Conservation (phyloP, 768 basidiomycete species). For the Hericium coralloides region DNA sequence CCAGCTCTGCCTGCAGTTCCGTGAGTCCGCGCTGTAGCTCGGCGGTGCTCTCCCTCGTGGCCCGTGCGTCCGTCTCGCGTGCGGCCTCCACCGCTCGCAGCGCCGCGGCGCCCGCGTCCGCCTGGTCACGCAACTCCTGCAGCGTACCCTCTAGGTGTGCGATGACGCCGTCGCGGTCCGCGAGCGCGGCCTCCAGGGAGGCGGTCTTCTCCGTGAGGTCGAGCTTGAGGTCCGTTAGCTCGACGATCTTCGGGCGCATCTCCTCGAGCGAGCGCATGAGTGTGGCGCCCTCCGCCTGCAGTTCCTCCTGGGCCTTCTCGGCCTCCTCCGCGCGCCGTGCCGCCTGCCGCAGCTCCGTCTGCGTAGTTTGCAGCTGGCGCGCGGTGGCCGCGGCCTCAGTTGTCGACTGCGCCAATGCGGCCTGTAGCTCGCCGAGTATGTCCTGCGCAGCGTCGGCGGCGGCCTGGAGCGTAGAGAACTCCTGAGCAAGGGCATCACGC, state of each 20-base stretch:
- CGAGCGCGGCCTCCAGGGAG: conserved; percentile 42
- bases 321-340: conserved; percentile 66
- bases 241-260: conserved; percentile 78
- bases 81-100: conserved; percentile 35
- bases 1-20: conserved; percentile 55
- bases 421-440: conserved; percentile 44
- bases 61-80: conserved; percentile 44
- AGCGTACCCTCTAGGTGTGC: conserved; percentile 52
- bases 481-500: conserved; percentile 37
- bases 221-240: conserved; percentile 64
- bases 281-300: conserved; percentile 71
- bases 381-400: conserved; percentile 43
- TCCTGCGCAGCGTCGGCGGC: conserved; percentile 38
- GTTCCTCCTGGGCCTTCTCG: conserved; percentile 57
- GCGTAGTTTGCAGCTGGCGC: conserved; percentile 49
- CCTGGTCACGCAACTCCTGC: conserved; percentile 44
- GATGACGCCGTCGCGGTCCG: conserved; percentile 48
- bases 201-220: conserved; percentile 60
- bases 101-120: conserved; percentile 35
- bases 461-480: conserved; percentile 40
- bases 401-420: conserved; percentile 47
- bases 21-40: conserved; percentile 57
- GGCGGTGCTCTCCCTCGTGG: conserved; percentile 38
- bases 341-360: conserved; percentile 58
- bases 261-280: conserved; percentile 79